Evolutionary conservation across 192 early-diverging fungal species (phyloP).

Genomic region (Lobulomyces angularis): DNA sequence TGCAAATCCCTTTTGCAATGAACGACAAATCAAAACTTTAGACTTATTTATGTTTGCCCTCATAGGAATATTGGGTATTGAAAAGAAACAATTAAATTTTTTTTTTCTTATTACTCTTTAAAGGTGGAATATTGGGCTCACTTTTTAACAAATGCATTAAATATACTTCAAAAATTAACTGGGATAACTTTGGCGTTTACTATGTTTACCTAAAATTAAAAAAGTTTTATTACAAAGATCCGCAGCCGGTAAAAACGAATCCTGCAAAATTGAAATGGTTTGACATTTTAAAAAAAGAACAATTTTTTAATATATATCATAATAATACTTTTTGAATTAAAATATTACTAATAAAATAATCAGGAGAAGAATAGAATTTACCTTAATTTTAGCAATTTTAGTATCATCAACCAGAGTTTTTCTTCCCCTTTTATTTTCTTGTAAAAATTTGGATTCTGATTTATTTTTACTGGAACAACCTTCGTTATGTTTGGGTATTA

Average conservation of each 20-base stretch:
- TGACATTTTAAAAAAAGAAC: neutral
- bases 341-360: neutral
- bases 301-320: neutral
- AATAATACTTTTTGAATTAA: neutral
- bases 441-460: neutral
- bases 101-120: no score
- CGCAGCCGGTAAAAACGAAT: neutral
- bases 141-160: neutral
- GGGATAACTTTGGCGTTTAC: no score
- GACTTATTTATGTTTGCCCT: neutral
- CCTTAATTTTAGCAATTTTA: conserved; percentile 1
- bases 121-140: conserved; percentile 1
- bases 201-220: no score
- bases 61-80: neutral
- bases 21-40: neutral
- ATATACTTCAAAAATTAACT: no score
- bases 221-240: no score
- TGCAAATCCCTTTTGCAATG: conserved; percentile 2
- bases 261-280: neutral
- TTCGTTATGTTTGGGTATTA: no score
- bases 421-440: conserved; percentile 2
- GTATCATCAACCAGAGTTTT: conserved; percentile 1
- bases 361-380: neutral
- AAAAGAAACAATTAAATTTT: no score
- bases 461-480: no score